Conservation (phyloP, 352 stramenopile species). For the Discostella stelligera region DNA sequence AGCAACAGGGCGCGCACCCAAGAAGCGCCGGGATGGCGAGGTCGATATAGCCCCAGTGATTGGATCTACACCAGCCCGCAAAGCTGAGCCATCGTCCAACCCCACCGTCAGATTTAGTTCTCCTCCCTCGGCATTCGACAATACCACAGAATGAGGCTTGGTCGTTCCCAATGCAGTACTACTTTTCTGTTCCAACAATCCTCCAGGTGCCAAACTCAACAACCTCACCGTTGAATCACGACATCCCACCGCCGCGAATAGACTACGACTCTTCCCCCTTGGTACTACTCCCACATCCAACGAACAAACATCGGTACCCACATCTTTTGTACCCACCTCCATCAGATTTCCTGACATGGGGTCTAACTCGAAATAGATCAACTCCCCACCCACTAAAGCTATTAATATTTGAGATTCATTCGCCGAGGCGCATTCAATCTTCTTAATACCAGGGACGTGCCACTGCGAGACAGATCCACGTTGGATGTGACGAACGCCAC, state of each 20-base stretch:
- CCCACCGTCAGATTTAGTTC: slow-evolving; percentile 80
- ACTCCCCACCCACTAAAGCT: slow-evolving; percentile 90
- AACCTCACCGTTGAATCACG: slow-evolving; percentile 88
- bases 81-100: slow-evolving; percentile 93
- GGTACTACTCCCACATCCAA: slow-evolving; percentile 96
- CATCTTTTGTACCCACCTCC: slow-evolving; percentile 91
- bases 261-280: slow-evolving; percentile 89
- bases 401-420: slow-evolving; percentile 97
- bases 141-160: slow-evolving; percentile 60
- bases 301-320: slow-evolving; percentile 95
- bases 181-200: slow-evolving; percentile 60
- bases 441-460: slow-evolving; percentile 95
- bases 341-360: slow-evolving; percentile 85
- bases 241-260: slow-evolving; percentile 94
- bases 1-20: slow-evolving; percentile 90
- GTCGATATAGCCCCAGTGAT: slow-evolving; percentile 70
- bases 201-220: slow-evolving; percentile 89
- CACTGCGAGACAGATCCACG: slow-evolving; percentile 93
- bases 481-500: slow-evolving; percentile 94
- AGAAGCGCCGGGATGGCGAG: slow-evolving; percentile 88
- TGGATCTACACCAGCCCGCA: slow-evolving; percentile 86
- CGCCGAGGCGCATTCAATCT: slow-evolving; percentile 94
- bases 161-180: slow-evolving; percentile 58
- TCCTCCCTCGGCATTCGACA: slow-evolving; percentile 41
- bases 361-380: slow-evolving; percentile 99